Evolutionary conservation across 345 rosid genomes (phyloP).

Genomic region (Eucalyptus marginata): DNA sequence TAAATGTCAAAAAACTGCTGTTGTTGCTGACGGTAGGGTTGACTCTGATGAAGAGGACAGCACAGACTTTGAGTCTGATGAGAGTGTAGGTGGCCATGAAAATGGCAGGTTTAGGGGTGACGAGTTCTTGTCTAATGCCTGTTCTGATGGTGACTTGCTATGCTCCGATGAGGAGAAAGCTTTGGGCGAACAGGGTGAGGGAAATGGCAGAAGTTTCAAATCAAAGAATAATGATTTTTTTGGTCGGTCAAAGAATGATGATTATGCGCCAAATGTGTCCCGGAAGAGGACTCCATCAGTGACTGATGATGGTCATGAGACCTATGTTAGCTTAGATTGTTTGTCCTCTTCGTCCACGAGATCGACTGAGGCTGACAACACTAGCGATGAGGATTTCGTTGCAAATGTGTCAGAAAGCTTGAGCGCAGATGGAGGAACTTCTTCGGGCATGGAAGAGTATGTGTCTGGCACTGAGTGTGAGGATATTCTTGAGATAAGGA

Average conservation of each 20-base stretch:
- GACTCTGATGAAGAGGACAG: background rate
- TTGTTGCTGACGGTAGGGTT: background rate
- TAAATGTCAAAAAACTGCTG: background rate
- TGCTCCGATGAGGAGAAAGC: background rate
- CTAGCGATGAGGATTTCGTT: background rate
- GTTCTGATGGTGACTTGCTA: background rate
- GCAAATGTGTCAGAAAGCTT: background rate
- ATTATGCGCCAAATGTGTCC: background rate
- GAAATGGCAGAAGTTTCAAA: background rate
- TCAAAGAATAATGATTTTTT: background rate
- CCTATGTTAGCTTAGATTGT: background rate
- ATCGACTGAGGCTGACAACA: background rate
- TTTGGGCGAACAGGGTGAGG: background rate
- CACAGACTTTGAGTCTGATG: background rate
- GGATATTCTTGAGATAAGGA: background rate
- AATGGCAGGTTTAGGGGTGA: background rate
- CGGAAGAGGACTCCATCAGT: background rate
- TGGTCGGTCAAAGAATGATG: background rate
- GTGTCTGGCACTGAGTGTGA: background rate
- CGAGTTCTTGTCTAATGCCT: background rate
- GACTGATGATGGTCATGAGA: background rate
- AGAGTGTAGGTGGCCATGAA: background rate
- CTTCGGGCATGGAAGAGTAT: background rate
- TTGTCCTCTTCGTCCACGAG: background rate
- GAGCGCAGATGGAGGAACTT: background rate